Evolutionary conservation across 2,329 filamentous ascomycete genomes (phyloP).

Genomic region (Ophiognomonia clavigignenti-juglandacearum): DNA sequence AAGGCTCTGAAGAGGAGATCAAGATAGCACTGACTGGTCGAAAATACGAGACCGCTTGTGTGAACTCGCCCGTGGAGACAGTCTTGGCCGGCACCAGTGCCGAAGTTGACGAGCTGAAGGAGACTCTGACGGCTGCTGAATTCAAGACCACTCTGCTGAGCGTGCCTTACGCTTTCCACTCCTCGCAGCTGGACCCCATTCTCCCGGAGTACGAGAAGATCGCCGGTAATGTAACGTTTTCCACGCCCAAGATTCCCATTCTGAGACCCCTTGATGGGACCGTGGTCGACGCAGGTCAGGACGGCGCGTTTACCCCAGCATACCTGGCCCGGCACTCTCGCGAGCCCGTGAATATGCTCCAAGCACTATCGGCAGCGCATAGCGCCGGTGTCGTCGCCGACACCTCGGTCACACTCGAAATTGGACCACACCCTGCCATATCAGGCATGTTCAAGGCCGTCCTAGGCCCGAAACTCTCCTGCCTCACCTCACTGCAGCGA

Average conservation of each 20-base stretch:
- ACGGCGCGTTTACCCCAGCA: too few relatives aligned
- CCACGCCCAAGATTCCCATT: conserved; percentile 49
- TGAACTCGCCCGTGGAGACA: conserved; percentile 70
- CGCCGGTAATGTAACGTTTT: conserved; percentile 31
- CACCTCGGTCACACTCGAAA: conserved; percentile 65
- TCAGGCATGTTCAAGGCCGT: conserved; percentile 63
- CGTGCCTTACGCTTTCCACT: conserved; percentile 51
- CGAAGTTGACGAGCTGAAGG: conserved; percentile 39
- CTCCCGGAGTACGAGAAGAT: conserved; percentile 51
- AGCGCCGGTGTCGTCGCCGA: conserved; percentile 53
- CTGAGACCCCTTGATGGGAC: conserved; percentile 64
- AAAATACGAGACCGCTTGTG: conserved; percentile 57
- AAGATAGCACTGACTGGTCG: conserved; percentile 23
- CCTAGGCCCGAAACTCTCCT: conserved; percentile 47
- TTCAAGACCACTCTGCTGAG: conserved; percentile 40
- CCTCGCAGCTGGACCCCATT: conserved; percentile 48
- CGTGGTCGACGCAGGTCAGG: too few relatives aligned
- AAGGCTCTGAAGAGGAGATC: conserved; percentile 45
- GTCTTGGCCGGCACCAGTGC: conserved; percentile 53
- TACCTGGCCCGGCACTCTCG: conserved; percentile 63
- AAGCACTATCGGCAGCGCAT: conserved; percentile 54
- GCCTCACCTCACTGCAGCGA: conserved; percentile 57
- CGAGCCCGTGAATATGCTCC: conserved; percentile 64
- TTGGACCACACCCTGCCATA: conserved; percentile 70
- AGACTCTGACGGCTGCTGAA: conserved; percentile 24